phyloP scores from a whole-genome alignment of 2,329 filamentous ascomycete species.

The Trichoderma semiorbis region DNA sequence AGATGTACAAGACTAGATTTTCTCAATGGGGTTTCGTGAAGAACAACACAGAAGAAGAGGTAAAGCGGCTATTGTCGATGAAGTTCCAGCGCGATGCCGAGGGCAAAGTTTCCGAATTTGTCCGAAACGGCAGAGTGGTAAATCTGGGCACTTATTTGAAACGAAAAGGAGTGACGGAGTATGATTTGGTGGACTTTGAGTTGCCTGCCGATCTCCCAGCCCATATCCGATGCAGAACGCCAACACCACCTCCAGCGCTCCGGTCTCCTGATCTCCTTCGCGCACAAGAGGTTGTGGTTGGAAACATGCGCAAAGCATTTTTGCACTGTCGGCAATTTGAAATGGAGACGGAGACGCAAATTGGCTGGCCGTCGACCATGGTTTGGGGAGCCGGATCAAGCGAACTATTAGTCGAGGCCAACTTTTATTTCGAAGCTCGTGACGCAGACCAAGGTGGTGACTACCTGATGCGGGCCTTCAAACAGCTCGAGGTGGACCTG shows the following conservation, averaged over 20 bases:
- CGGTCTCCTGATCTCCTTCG: slow-evolving; percentile 42
- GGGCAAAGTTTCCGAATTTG: slow-evolving; percentile 51
- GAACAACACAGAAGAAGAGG: slow-evolving; percentile 53
- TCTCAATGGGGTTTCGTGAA: slow-evolving; percentile 55
- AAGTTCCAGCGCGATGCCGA: slow-evolving; percentile 52
- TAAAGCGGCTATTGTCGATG: slow-evolving; percentile 48
- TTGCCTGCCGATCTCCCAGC: slow-evolving; percentile 40
- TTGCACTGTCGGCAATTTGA: slow-evolving; percentile 44
- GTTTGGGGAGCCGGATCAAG: slow-evolving; percentile 44
- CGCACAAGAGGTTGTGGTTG: slow-evolving; percentile 42
- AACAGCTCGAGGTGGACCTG: slow-evolving; percentile 41
- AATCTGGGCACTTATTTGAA: slow-evolving; percentile 52
- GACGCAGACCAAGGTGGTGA: slow-evolving; percentile 40
- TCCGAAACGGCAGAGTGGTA: slow-evolving; percentile 50
- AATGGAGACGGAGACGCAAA: slow-evolving; percentile 35
- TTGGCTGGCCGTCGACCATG: slow-evolving; percentile 42
- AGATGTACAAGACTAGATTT: slow-evolving; percentile 56
- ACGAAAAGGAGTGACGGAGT: slow-evolving; percentile 51
- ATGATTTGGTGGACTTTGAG: slow-evolving; percentile 48
- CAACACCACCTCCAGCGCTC: slow-evolving; percentile 42
- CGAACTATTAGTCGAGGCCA: slow-evolving; percentile 43
- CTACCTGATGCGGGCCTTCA: slow-evolving; percentile 41
- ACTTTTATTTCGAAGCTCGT: slow-evolving; percentile 40
- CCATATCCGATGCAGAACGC: slow-evolving; percentile 44
- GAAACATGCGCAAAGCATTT: slow-evolving; percentile 44